Percentiles rank a stretch among this genome's conserved stretches.
These are phyloP conservation scores for Protomyces gravidus DNA, from an alignment of 1,139 yeast species.

Conservation along the genomic window DNA sequence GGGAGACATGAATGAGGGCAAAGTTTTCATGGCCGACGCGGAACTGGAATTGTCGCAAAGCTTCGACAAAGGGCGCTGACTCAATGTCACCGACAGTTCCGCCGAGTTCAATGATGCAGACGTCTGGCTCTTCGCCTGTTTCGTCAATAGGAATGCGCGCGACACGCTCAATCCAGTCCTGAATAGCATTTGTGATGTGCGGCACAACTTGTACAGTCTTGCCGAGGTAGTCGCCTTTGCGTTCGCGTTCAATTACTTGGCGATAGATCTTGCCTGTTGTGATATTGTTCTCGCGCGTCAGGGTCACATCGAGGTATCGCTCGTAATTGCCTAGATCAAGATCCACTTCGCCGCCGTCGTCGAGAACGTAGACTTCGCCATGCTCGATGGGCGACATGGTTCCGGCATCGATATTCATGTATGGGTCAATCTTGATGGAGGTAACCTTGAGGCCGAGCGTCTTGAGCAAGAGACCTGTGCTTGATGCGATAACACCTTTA, in stretches of 20 bases:
- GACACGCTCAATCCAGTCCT: constrained; percentile 96
- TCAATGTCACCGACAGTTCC: constrained; percentile 99
- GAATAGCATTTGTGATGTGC: constrained; percentile 93
- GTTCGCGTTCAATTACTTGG: constrained; percentile 87
- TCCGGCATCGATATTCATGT: constrained; percentile 98
- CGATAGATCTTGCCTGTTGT: constrained; percentile 97
- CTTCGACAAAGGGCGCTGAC: constrained; percentile 98
- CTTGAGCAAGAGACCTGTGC: constrained; percentile 90
- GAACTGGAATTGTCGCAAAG: constrained; percentile 96
- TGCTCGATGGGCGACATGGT: constrained; percentile 99
- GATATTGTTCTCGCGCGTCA: constrained; percentile 90
- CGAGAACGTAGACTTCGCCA: constrained; percentile 95
- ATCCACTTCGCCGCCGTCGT: constrained; percentile 99
- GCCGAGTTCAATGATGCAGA: constrained; percentile 94
- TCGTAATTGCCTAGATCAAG: constrained; percentile 97
- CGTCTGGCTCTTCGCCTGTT: constrained; percentile 78
- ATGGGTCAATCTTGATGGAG: constrained; percentile 96
- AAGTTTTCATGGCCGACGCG: constrained; percentile 91
- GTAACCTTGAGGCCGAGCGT: constrained; percentile 93
- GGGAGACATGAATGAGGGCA: constrained; percentile 91
- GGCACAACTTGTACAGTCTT: constrained; percentile 99
- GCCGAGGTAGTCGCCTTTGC: constrained; percentile 96
- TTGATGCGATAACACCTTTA: constrained; percentile 94
- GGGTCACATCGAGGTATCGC: constrained; percentile 86
- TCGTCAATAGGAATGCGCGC: constrained; percentile 89